Conservation (phyloP, 805 yeast genomes). For the Starmerella roubikii region DNA sequence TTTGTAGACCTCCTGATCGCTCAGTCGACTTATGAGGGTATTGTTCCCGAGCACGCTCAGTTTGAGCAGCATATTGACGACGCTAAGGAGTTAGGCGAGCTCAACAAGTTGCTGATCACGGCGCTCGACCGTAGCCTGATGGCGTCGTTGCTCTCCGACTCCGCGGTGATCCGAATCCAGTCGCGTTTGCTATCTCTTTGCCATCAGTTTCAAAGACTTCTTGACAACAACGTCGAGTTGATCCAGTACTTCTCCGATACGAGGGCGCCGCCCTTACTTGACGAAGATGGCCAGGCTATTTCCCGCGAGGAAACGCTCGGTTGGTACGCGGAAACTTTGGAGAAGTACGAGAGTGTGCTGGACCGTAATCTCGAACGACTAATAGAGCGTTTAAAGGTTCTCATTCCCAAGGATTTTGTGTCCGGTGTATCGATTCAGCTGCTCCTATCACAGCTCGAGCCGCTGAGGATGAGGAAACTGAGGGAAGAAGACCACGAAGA, state of each 20-base stretch:
- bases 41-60: constrained; percentile 40
- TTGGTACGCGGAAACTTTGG: constrained; percentile 22
- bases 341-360: constrained; percentile 28
- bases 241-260: constrained; percentile 23
- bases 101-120: constrained; percentile 37
- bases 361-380: constrained; percentile 22
- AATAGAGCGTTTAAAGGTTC: constrained; percentile 4
- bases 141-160: constrained; percentile 53
- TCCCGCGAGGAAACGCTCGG: constrained; percentile 19
- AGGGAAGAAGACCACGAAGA: not conserved
- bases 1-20: constrained; percentile 42
- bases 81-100: constrained; percentile 31
- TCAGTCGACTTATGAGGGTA: constrained; percentile 45
- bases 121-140: constrained; percentile 50
- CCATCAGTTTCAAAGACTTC: constrained; percentile 21
- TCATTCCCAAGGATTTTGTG: constrained; percentile 4
- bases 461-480: not conserved
- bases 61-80: constrained; percentile 26
- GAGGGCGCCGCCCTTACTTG: constrained; percentile 11
- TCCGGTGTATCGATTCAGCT: constrained; percentile 4
- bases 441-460: constrained; percentile 6
- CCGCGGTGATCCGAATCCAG: constrained; percentile 34
- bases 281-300: constrained; percentile 17
- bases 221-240: constrained; percentile 16
- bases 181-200: constrained; percentile 31